Evolutionary conservation across 139 green algal genomes (phyloP).

Genomic region (Parachlorella kessleri): DNA sequence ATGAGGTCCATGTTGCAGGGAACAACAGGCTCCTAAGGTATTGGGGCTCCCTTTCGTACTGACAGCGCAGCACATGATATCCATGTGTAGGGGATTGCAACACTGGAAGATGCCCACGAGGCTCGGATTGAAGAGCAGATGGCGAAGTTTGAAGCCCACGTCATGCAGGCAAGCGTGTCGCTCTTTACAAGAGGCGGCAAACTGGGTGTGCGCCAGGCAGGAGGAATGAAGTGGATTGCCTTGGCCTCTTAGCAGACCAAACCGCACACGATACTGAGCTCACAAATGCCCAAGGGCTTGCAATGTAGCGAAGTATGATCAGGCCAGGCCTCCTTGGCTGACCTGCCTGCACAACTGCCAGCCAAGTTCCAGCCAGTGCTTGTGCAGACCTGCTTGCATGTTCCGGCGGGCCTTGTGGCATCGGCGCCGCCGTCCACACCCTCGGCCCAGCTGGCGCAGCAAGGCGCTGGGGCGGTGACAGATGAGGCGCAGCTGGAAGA

Average conservation of each 20-base stretch:
- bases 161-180: no score
- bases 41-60: background rate
- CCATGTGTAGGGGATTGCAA: slow-evolving; percentile 25
- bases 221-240: no score
- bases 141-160: slow-evolving; percentile 42
- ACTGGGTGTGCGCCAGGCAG: no score
- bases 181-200: no score
- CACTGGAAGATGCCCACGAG: slow-evolving; percentile 26
- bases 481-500: background rate
- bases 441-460: background rate
- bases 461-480: background rate
- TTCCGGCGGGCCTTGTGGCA: slow-evolving; percentile 38
- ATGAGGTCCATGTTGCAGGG: background rate
- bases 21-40: background rate
- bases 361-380: no score
- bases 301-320: no score
- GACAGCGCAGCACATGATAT: slow-evolving; percentile 22
- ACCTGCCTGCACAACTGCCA: no score
- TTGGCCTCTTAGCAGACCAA: no score
- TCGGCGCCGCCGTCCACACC: background rate
- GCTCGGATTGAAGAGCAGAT: slow-evolving; percentile 23
- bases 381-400: slow-evolving; percentile 37
- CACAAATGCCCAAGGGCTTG: no score
- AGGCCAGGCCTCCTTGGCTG: no score
- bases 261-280: no score